Conservation (phyloP, 2,329 filamentous ascomycete species). For the Fusarium multiceps region DNA sequence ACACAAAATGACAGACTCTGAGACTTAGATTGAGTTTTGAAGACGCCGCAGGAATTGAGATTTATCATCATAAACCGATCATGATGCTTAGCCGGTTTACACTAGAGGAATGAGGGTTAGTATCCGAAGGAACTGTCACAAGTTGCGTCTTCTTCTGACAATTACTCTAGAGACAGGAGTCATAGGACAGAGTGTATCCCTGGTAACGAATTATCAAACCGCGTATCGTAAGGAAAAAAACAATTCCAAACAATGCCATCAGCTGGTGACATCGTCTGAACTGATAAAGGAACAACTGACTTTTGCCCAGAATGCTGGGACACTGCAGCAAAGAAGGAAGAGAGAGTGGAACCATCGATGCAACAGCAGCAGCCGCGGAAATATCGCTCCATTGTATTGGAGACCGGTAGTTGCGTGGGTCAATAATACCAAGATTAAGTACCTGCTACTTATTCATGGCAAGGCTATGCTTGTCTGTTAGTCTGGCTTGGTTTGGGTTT, state of each 20-base stretch:
- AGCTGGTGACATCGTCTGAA: constrained; percentile 9
- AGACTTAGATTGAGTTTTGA: constrained; percentile 11
- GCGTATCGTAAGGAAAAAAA: constrained; percentile 1
- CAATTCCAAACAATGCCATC: not conserved
- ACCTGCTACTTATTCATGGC: constrained; percentile 7
- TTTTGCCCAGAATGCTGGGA: constrained; percentile 1
- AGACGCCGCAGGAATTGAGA: constrained; percentile 26
- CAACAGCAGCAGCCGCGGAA: constrained; percentile 10
- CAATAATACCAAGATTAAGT: constrained; percentile 4
- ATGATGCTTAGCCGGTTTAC: not conserved
- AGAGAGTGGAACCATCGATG: constrained; percentile 14
- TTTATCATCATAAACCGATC: constrained; percentile 2
- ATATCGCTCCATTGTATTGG: constrained; percentile 8
- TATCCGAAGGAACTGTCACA: constrained; percentile 5
- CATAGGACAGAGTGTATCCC: constrained; percentile 10
- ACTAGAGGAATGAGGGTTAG: constrained; percentile 22
- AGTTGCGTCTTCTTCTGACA: not conserved
- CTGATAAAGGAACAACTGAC: not conserved
- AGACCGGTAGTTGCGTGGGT: constrained; percentile 12
- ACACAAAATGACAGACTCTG: constrained; percentile 1
- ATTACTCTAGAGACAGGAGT: constrained; percentile 1
- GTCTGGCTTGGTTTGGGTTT: constrained; percentile 17
- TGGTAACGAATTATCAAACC: not conserved
- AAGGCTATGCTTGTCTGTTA: constrained; percentile 2
- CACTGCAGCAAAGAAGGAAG: not conserved